These are phyloP conservation scores for Pyrus bretschneideri DNA, from an alignment of 306 rosid genomes.

Conservation along the genomic window DNA sequence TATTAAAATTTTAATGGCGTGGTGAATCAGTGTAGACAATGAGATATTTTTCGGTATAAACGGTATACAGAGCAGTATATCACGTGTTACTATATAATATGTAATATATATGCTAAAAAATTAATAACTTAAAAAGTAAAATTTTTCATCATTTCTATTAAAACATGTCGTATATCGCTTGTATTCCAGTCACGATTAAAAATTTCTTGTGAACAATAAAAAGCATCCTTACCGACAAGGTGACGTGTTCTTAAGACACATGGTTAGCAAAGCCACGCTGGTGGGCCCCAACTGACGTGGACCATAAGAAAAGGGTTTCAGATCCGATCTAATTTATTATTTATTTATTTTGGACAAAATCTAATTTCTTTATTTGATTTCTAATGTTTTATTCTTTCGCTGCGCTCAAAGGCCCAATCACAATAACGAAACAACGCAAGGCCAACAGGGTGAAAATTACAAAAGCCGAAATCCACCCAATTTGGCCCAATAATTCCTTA, in stretches of 20 bases:
- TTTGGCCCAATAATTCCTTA: neutral
- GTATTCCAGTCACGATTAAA: too few relatives aligned
- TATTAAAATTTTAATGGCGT: neutral
- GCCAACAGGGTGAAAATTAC: neutral
- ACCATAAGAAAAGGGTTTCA: slow-evolving; percentile 6
- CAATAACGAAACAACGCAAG: neutral
- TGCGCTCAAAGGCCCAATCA: neutral
- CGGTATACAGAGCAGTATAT: too few relatives aligned
- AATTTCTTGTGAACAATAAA: neutral
- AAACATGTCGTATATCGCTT: too few relatives aligned
- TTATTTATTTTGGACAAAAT: neutral
- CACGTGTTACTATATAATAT: rapidly evolving
- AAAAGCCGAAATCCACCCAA: neutral
- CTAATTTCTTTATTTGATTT: neutral
- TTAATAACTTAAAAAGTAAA: too few relatives aligned
- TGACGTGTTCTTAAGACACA: slow-evolving; percentile 40
- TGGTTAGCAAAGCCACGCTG: neutral
- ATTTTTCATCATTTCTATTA: too few relatives aligned
- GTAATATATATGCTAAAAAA: too few relatives aligned
- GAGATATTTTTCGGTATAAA: too few relatives aligned
- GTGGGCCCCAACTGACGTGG: slow-evolving; percentile 34
- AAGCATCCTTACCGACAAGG: slow-evolving; percentile 18
- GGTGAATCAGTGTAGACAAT: neutral
- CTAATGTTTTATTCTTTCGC: neutral
- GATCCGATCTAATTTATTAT: slow-evolving; percentile 11